These are phyloP conservation scores for Hortaea sp. DNA, from an alignment of 2,329 filamentous ascomycete species.

Conservation along the genomic window DNA sequence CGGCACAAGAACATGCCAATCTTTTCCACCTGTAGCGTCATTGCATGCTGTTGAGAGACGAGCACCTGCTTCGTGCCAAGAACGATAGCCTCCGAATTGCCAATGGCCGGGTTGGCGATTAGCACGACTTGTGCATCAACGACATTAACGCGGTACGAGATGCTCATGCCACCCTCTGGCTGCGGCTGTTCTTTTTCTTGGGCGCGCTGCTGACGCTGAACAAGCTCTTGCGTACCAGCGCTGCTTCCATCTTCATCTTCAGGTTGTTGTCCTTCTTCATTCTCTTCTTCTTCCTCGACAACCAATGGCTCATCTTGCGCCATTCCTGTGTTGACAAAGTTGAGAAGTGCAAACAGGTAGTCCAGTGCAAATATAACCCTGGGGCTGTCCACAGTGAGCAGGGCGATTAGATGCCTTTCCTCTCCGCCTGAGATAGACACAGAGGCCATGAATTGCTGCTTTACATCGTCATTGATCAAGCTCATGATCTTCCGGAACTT, in stretches of 20 bases:
- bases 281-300: slow-evolving; percentile 48
- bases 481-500: slow-evolving; percentile 99
- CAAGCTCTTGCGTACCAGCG: slow-evolving; percentile 20
- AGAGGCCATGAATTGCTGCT: slow-evolving; percentile 96
- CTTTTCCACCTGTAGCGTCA: slow-evolving; percentile 86
- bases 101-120: slow-evolving; percentile 84
- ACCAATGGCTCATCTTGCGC: slow-evolving; percentile 45
- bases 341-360: slow-evolving; percentile 82
- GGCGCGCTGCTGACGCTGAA: slow-evolving; percentile 12
- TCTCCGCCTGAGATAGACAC: slow-evolving; percentile 81
- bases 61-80: slow-evolving; percentile 88
- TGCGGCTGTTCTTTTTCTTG: slow-evolving; percentile 22
- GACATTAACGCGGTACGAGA: slow-evolving; percentile 85
- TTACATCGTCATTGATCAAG: slow-evolving; percentile 81
- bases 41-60: slow-evolving; percentile 83
- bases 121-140: slow-evolving; percentile 95
- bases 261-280: slow-evolving; percentile 35
- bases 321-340: slow-evolving; percentile 65
- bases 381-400: slow-evolving; percentile 90
- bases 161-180: slow-evolving; percentile 49
- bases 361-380: slow-evolving; percentile 91
- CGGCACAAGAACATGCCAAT: slow-evolving; percentile 97
- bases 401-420: slow-evolving; percentile 73
- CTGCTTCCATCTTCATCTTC: slow-evolving; percentile 43
- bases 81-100: slow-evolving; percentile 90